Percentiles rank a stretch among this genome's conserved stretches.
These are phyloP conservation scores for Fusarium veterinarium DNA, from an alignment of 2,329 filamentous ascomycete genomes.

Conservation along the genomic window DNA sequence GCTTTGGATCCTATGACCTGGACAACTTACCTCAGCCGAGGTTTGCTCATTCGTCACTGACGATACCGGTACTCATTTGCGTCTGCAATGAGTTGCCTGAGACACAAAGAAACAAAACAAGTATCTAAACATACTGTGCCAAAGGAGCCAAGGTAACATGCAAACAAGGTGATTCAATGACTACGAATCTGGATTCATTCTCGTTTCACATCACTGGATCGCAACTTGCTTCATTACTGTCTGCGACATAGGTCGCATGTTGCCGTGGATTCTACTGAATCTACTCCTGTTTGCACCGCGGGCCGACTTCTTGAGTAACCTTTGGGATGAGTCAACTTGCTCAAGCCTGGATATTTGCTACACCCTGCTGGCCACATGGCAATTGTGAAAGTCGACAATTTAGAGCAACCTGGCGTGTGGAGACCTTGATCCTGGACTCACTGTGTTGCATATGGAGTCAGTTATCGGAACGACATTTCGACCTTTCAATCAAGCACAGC, in stretches of 20 bases:
- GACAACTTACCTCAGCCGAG: constrained; percentile 33
- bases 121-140: constrained; percentile 26
- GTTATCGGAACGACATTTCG: background rate
- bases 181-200: constrained; percentile 9
- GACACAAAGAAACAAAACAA: constrained; percentile 23
- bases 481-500: background rate
- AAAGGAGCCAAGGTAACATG: constrained; percentile 36
- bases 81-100: constrained; percentile 23
- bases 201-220: constrained; percentile 8
- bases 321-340: constrained; percentile 8
- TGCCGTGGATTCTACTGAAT: constrained; percentile 16
- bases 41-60: constrained; percentile 32
- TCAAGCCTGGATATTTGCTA: constrained; percentile 28
- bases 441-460: background rate
- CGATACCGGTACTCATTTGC: constrained; percentile 26
- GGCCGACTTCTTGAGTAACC: background rate
- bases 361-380: constrained; percentile 14
- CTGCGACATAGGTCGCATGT: constrained; percentile 17
- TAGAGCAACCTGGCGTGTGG: background rate
- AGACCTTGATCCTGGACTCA: background rate
- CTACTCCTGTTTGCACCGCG: background rate
- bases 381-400: constrained; percentile 21
- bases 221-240: constrained; percentile 33
- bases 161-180: constrained; percentile 16
- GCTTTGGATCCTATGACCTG: constrained; percentile 18